A percentile compares a stretch with the other conserved stretches of the same genome.
phyloP scores from a whole-genome alignment of 768 basidiomycete genomes.

The Pilatotrama ljubarskyi region DNA sequence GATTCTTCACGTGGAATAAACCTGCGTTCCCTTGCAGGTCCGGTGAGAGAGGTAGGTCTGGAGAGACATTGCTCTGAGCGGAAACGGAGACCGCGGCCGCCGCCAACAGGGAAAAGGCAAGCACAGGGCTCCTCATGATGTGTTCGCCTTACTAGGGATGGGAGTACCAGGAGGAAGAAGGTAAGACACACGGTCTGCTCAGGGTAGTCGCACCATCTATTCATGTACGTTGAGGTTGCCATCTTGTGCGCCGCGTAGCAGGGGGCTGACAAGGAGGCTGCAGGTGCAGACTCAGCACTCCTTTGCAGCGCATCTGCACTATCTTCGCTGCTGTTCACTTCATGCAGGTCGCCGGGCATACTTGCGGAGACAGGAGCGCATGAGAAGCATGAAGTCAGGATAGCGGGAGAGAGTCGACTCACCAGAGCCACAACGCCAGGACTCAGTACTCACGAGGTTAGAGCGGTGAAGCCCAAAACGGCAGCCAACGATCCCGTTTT shows the following conservation, averaged over 20 bases:
- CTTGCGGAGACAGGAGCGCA: no score
- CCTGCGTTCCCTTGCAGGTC: neutral
- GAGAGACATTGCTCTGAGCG: neutral
- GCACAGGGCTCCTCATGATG: slow-evolving; percentile 25
- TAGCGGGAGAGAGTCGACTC: no score
- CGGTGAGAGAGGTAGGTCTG: neutral
- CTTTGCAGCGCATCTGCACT: no score
- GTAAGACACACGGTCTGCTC: neutral
- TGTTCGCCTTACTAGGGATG: neutral
- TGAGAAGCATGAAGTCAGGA: no score
- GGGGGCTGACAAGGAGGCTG: neutral
- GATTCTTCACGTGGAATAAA: neutral
- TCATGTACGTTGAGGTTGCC: no score
- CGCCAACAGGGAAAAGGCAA: slow-evolving; percentile 27
- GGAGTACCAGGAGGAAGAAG: neutral
- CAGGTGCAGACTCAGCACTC: no score
- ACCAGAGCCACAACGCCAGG: no score
- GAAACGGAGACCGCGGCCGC: slow-evolving; percentile 20
- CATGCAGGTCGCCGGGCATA: no score
- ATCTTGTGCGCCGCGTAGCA: no score
- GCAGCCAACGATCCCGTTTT: slow-evolving; percentile 12
- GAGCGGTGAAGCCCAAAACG: neutral
- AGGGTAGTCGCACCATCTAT: no score
- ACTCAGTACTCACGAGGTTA: no score
- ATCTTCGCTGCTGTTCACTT: no score